These are phyloP conservation scores for Kwoniella sp. DNA, from an alignment of 768 basidiomycete genomes.

Conservation along the genomic window DNA sequence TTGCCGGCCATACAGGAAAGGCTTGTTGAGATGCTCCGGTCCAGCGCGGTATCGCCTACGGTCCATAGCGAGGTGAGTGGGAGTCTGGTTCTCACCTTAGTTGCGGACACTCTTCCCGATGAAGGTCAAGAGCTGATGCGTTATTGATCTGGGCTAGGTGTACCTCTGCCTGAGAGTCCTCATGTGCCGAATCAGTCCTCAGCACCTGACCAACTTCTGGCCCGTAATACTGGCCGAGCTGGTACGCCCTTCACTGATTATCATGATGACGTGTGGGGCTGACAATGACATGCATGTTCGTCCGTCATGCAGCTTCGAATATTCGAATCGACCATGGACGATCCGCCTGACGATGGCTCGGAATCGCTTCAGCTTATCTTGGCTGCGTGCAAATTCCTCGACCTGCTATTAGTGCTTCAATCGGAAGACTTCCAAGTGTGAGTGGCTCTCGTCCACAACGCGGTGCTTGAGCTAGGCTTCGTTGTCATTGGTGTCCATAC, in stretches of 20 bases:
- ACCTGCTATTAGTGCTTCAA: conserved; percentile 86
- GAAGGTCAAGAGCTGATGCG: too few species aligned
- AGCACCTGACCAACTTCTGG: conserved; percentile 95
- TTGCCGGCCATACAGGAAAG: conserved; percentile 96
- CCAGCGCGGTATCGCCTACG: conserved; percentile 72
- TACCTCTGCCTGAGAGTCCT: conserved; percentile 90
- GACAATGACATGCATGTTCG: background rate
- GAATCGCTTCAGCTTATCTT: conserved; percentile 81
- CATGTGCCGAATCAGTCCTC: conserved; percentile 83
- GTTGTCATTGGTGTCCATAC: too few species aligned
- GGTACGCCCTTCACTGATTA: too few species aligned
- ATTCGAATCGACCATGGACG: conserved; percentile 76
- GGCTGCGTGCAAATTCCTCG: conserved; percentile 90
- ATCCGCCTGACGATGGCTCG: conserved; percentile 75
- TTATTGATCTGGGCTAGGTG: conserved; percentile 50
- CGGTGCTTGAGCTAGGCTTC: too few species aligned
- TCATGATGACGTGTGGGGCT: too few species aligned
- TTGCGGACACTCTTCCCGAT: background rate
- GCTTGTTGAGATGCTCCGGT: conserved; percentile 83
- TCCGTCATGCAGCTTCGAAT: conserved; percentile 70
- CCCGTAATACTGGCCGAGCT: conserved; percentile 91
- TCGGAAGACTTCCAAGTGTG: conserved; percentile 98
- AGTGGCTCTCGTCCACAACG: conserved; percentile 18
- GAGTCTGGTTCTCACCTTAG: too few species aligned
- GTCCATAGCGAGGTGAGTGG: conserved; percentile 83